These are phyloP conservation scores for Ophidiomyces ophidiicola DNA, from an alignment of 2,329 filamentous ascomycete species.

Conservation along the genomic window DNA sequence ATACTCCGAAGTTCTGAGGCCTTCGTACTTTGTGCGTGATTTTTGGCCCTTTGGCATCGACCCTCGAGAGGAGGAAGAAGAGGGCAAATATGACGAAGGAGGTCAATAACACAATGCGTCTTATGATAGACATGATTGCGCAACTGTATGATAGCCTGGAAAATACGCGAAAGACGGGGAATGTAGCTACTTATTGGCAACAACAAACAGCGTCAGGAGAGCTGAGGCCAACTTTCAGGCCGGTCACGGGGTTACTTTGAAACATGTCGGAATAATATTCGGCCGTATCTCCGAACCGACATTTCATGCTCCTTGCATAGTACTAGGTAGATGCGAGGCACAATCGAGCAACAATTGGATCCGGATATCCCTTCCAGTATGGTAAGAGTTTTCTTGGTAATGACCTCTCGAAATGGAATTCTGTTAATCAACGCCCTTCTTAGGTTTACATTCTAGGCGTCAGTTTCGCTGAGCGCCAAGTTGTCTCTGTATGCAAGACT, in stretches of 20 bases:
- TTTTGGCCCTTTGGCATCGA: constrained; percentile 78
- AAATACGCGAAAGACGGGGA: no score
- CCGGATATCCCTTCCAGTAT: no score
- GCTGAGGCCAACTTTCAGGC: constrained; percentile 29
- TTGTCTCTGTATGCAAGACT: constrained; percentile 58
- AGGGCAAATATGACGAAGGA: constrained; percentile 67
- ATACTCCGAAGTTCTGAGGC: not conserved
- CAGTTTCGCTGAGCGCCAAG: constrained; percentile 70
- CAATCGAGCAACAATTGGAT: no score
- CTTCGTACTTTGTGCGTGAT: constrained; percentile 72
- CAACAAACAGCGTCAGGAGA: no score
- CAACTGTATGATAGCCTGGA: not conserved
- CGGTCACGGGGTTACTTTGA: no score
- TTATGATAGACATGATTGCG: constrained; percentile 56
- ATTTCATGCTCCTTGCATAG: no score
- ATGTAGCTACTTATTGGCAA: no score
- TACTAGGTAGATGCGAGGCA: no score
- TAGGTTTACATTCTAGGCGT: constrained; percentile 76
- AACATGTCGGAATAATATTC: constrained; percentile 5
- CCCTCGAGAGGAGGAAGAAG: constrained; percentile 62
- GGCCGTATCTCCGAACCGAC: not conserved
- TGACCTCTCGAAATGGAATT: not conserved
- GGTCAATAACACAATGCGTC: constrained; percentile 57
- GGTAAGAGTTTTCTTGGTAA: not conserved
- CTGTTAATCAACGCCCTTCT: not conserved